Conservation (phyloP, 2,329 filamentous ascomycete genomes). For the Alternaria postmessia region DNA sequence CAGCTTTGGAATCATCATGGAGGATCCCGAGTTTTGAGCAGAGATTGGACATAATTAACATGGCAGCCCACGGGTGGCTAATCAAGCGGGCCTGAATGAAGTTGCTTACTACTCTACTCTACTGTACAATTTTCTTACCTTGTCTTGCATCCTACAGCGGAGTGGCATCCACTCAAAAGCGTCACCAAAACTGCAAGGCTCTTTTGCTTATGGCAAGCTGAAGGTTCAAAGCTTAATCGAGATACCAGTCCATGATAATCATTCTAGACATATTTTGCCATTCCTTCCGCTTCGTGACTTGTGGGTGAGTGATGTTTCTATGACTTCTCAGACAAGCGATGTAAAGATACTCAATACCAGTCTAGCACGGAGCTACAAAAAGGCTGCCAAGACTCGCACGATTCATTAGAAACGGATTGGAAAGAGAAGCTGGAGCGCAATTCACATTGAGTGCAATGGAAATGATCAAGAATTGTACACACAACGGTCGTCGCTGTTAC, state of each 20-base stretch:
- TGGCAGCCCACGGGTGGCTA: not conserved
- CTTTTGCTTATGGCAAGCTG: not conserved
- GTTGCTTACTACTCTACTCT: constrained; percentile 11
- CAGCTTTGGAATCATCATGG: constrained; percentile 7
- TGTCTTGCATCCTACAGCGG: not conserved
- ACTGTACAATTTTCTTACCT: not conserved
- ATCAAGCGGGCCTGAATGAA: not conserved
- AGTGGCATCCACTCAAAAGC: not conserved
- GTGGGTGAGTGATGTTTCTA: not conserved
- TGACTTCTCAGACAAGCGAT: not conserved
- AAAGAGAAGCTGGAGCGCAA: not conserved
- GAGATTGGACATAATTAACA: not conserved
- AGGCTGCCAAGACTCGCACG: not conserved
- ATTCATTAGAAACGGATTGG: not conserved
- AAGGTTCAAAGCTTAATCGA: not conserved
- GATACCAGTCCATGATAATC: not conserved
- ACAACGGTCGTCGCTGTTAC: not conserved
- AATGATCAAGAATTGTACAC: not conserved
- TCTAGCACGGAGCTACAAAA: not conserved
- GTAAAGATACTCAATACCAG: not conserved
- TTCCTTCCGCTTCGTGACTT: not conserved
- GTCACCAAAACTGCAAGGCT: not conserved
- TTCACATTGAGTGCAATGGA: not conserved
- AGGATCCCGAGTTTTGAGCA: constrained; percentile 1
- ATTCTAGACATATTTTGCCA: not conserved